Base-by-base conservation (phyloP, 768 basidiomycete species). In the Boletus rubescentipes region DNA sequence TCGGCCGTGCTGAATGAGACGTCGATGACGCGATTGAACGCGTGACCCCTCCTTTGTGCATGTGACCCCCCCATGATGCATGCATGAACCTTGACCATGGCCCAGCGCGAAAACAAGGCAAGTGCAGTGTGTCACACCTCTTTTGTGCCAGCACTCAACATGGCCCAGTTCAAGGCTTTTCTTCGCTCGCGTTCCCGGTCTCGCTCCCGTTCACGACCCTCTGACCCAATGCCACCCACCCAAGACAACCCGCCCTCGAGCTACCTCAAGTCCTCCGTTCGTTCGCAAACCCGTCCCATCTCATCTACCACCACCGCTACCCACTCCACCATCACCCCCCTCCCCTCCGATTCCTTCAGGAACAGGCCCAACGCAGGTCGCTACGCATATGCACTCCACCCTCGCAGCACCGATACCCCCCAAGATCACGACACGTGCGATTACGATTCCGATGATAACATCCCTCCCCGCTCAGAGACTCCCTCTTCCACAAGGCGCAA, bases 271-370 rank as follows among this genome's bases (percentile, higher is more conserved):
- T 80, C 83, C 1, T 59, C 73, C 23, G 72, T 79, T 5, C 78
- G 84, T 20, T 64, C 71, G 52, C 73, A 75, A 54, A 84, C 81
- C 20, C 80, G 87, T 7, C 87, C 87, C 4, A 71, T 89, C 21
- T 87, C 86, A 3, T 79, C 83, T 20, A 83, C 81, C 0, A 86
- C 86, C 0, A 81, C 81, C 16, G 78, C 81, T 1, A 86, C 86
- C 2, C 80, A 81, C 61, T 76, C 79, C 18, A 86, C 86, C 5
- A 74, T 83, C 50, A 82, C 79, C 7, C 83, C 84, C n/a, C 71
- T 73, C 15, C 81, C 82, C 0, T 80, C 80, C 23, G 69, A 82
- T 71, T 40, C 51, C 20, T n/a, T 59, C 30, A 55, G 62, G 53
- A 61, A 57, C n/a, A 64, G 61, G 42, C 8, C 57, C 20, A 53